These are phyloP conservation scores for Stephanodiscus triporus DNA, from an alignment of 108 stramenopile species.

Conservation along the genomic window DNA sequence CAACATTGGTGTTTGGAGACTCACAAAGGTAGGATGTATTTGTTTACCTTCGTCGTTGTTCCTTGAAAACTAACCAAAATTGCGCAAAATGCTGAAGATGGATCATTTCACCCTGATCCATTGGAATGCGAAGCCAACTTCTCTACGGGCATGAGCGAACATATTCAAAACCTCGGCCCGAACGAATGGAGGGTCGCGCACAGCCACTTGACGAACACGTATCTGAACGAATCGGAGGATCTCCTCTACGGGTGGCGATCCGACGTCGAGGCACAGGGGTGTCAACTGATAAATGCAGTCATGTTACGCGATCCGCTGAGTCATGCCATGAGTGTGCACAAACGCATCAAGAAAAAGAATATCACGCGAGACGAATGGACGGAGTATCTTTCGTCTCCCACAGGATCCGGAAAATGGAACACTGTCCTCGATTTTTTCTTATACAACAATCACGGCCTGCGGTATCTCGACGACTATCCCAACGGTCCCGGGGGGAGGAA, in stretches of 20 bases:
- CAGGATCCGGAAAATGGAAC: conserved; percentile 28
- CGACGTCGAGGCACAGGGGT: conserved; percentile 42
- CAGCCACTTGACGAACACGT: conserved; percentile 29
- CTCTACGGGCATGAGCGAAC: conserved; percentile 6
- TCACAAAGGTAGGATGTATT: background rate
- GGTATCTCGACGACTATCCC: conserved; percentile 36
- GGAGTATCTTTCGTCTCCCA: conserved; percentile 17
- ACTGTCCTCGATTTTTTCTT: conserved; percentile 45
- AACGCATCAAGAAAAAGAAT: conserved; percentile 20
- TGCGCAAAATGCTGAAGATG: background rate
- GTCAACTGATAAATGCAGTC: conserved; percentile 40
- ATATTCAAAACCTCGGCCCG: conserved; percentile 36
- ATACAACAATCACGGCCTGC: conserved; percentile 36
- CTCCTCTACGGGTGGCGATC: conserved; percentile 35
- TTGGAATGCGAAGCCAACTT: conserved; percentile 1
- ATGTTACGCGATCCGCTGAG: conserved; percentile 51
- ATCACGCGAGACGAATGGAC: conserved; percentile 39
- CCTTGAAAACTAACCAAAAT: background rate
- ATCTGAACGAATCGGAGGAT: conserved; percentile 37
- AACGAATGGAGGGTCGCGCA: conserved; percentile 51
- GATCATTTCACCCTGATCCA: conserved; percentile 2
- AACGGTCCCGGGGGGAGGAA: conserved; percentile 17
- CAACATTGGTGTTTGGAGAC: conserved; percentile 3
- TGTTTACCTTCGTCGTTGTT: background rate
- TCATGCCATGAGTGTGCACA: conserved; percentile 48